A percentile compares a stretch with the other conserved stretches of the same genome.
Conservation (phyloP, 495 filamentous ascomycete species). For the Coniosporium apollinis region DNA sequence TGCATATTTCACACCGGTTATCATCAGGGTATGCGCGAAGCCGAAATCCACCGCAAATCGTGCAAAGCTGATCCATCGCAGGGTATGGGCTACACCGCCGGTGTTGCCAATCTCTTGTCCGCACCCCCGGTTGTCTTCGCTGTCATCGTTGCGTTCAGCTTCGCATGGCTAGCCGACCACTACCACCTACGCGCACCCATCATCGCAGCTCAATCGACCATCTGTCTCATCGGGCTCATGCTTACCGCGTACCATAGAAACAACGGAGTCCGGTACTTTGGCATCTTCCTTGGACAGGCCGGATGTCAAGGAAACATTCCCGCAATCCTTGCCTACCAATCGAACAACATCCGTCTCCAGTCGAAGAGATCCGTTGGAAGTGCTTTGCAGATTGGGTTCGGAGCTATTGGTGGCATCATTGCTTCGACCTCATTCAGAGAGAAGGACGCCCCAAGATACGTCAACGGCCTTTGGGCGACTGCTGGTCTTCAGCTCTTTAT, state of each 20-base stretch:
- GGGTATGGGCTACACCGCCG: not conserved
- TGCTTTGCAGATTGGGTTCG: conserved; percentile 18
- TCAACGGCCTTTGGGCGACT: too few relatives aligned
- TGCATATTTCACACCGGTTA: not conserved
- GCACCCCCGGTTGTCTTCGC: not conserved
- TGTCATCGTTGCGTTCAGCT: conserved; percentile 8
- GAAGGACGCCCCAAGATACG: conserved; percentile 7
- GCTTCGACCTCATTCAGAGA: conserved; percentile 5
- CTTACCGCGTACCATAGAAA: not conserved
- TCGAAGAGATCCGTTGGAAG: conserved; percentile 14
- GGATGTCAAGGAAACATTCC: conserved; percentile 8
- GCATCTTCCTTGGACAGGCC: conserved; percentile 3
- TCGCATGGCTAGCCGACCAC: not conserved
- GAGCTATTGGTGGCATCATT: conserved; percentile 8
- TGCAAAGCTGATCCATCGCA: too few relatives aligned
- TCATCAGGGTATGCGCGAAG: too few relatives aligned
- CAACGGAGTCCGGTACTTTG: conserved; percentile 1
- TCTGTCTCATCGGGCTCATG: not conserved
- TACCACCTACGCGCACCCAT: not conserved
- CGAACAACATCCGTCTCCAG: conserved; percentile 11
- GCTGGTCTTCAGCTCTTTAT: too few relatives aligned
- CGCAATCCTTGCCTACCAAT: conserved; percentile 9
- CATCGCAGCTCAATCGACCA: conserved; percentile 2
- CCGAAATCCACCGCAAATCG: too few relatives aligned
- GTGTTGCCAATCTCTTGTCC: conserved; percentile 1